These are phyloP conservation scores for Candida easanensis DNA, from an alignment of 805 yeast genomes.

Conservation along the genomic window DNA sequence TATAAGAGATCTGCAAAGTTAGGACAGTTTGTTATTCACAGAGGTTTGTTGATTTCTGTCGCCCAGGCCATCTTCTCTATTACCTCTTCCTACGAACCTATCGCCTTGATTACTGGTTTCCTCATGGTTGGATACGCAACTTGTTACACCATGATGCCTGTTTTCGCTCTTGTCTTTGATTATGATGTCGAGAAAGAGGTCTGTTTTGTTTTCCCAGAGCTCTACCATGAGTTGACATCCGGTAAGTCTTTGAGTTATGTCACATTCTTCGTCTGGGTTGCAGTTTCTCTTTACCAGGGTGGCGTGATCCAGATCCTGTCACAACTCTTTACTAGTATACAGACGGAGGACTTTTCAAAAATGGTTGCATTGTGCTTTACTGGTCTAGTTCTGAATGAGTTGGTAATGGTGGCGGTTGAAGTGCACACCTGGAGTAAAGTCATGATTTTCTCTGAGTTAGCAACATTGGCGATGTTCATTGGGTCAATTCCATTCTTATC, in stretches of 20 bases:
- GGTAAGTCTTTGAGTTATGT: constrained; percentile 84
- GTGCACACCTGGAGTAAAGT: constrained; percentile 85
- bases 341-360: constrained; percentile 48
- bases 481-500: constrained; percentile 78
- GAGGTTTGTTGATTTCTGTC: constrained; percentile 90
- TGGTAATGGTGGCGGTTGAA: constrained; percentile 90
- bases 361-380: constrained; percentile 90
- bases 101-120: constrained; percentile 94
- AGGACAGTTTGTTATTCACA: constrained; percentile 93
- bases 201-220: constrained; percentile 89
- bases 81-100: constrained; percentile 84
- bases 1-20: constrained; percentile 93
- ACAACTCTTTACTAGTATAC: constrained; percentile 70
- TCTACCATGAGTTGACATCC: constrained; percentile 85
- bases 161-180: constrained; percentile 87
- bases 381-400: constrained; percentile 76
- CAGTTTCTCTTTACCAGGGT: constrained; percentile 90
- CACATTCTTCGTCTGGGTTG: constrained; percentile 90
- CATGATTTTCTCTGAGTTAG: constrained; percentile 71
- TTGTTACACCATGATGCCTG: constrained; percentile 97
- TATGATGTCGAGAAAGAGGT: constrained; percentile 87
- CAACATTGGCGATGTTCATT: constrained; percentile 64
- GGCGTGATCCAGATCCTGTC: constrained; percentile 76
- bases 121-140: constrained; percentile 99
- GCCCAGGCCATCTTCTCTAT: constrained; percentile 94